A percentile compares a stretch with the other conserved stretches of the same genome.
Conservation (phyloP, 345 rosid genomes). For the Isatis tinctoria region DNA sequence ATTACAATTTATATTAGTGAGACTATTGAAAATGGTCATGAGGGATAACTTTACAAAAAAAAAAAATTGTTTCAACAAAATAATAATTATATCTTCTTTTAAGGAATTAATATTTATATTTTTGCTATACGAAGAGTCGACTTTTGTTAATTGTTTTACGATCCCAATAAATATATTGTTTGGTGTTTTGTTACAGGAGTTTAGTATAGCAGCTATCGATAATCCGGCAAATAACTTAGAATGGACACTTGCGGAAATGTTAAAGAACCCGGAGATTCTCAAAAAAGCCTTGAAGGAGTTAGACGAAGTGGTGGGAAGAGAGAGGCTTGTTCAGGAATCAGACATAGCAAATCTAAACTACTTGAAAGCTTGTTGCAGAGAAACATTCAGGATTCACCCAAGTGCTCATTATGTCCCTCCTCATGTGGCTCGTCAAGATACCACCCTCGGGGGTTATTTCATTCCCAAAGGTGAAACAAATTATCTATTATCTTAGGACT, state of each 20-base stretch:
- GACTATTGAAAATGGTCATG: background rate
- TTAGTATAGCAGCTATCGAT: constrained; percentile 40
- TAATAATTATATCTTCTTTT: background rate
- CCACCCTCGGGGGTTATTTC: constrained; percentile 37
- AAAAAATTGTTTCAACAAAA: background rate
- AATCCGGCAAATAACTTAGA: constrained; percentile 43
- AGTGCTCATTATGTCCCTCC: constrained; percentile 30
- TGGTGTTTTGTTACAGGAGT: constrained; percentile 28
- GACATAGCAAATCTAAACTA: constrained; percentile 40
- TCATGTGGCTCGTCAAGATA: constrained; percentile 33
- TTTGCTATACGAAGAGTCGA: background rate
- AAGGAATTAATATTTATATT: background rate
- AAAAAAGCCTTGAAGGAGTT: constrained; percentile 37
- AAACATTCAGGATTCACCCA: constrained; percentile 49
- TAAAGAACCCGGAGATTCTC: constrained; percentile 33
- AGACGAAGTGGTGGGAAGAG: constrained; percentile 43
- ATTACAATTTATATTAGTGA: background rate
- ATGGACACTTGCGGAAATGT: constrained; percentile 51
- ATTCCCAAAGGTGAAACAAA: constrained; percentile 40
- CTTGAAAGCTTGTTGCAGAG: constrained; percentile 46
- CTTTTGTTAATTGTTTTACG: background rate
- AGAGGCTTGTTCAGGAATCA: constrained; percentile 50
- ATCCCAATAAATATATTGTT: background rate
- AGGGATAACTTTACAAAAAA: background rate
- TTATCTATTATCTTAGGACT: background rate